phyloP scores from a whole-genome alignment of 1,139 yeast genomes.

The Pneumocystis murina region DNA sequence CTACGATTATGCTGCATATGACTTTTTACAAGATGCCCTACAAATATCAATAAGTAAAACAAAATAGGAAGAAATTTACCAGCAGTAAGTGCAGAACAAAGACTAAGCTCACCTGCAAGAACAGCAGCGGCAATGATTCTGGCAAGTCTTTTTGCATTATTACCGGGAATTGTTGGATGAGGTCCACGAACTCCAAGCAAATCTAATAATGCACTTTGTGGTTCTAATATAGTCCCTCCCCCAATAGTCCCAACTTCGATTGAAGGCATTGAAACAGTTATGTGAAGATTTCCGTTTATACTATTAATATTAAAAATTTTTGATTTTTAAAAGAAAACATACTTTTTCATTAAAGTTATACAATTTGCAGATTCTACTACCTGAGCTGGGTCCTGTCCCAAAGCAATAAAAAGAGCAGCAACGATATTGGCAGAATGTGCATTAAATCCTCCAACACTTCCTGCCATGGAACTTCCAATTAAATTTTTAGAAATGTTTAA shows the following conservation, averaged over 20 bases:
- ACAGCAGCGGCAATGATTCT: constrained; percentile 87
- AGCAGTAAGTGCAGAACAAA: constrained; percentile 91
- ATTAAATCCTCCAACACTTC: constrained; percentile 92
- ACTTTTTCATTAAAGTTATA: constrained; percentile 80
- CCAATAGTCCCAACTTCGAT: constrained; percentile 99
- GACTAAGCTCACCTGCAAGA: constrained; percentile 87
- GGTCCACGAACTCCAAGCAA: constrained; percentile 92
- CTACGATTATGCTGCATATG: constrained; percentile 93
- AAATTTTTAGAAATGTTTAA: constrained; percentile 77
- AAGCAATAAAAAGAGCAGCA: constrained; percentile 83
- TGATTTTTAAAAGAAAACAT: constrained; percentile 21
- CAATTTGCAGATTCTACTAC: constrained; percentile 95
- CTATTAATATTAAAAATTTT: neutral
- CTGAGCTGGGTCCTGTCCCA: constrained; percentile 50
- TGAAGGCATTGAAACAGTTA: constrained; percentile 96
- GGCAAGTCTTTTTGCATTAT: constrained; percentile 90
- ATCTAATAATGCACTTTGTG: constrained; percentile 94
- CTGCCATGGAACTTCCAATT: constrained; percentile 97
- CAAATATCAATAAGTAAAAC: neutral
- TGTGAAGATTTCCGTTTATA: constrained; percentile 59
- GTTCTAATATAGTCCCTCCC: constrained; percentile 94
- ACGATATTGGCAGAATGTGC: constrained; percentile 96
- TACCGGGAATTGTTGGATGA: constrained; percentile 85
- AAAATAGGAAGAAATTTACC: constrained; percentile 22
- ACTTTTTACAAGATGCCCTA: constrained; percentile 80